phyloP scores from a whole-genome alignment of 2,329 filamentous ascomycete genomes.

The Pseudocercospora cruenta region DNA sequence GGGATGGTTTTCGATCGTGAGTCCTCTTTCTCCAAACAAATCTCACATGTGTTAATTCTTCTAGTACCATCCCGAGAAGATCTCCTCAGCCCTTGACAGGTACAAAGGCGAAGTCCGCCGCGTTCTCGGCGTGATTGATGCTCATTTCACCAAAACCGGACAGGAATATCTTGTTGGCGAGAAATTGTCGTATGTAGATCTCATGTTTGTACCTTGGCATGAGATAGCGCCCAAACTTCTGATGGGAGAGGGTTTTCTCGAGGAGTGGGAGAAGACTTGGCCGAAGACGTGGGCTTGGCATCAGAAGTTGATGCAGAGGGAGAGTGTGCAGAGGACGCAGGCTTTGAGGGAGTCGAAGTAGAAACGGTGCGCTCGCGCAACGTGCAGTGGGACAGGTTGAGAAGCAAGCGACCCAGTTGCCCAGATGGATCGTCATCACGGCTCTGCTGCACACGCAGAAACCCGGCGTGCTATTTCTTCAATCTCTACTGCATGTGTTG shows the following conservation, averaged over 20 bases:
- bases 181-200: constrained; percentile 48
- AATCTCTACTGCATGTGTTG: neutral
- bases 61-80: constrained; percentile 46
- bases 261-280: constrained; percentile 35
- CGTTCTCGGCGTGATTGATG: constrained; percentile 50
- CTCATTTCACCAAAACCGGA: constrained; percentile 38
- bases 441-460: neutral
- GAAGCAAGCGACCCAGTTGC: no score
- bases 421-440: no score
- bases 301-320: constrained; percentile 33
- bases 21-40: no score
- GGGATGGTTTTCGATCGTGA: constrained; percentile 44
- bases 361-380: neutral
- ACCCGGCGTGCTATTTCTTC: neutral
- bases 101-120: constrained; percentile 51
- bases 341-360: constrained; percentile 27
- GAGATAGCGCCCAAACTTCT: constrained; percentile 34
- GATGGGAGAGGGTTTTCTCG: constrained; percentile 32
- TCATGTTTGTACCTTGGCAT: constrained; percentile 47
- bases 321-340: constrained; percentile 35
- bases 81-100: constrained; percentile 45
- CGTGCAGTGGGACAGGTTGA: neutral
- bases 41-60: no score
- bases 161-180: constrained; percentile 47
- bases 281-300: constrained; percentile 37